Base-by-base conservation (phyloP, 352 stramenopile genomes). In the Globisporangium perplexum region DNA sequence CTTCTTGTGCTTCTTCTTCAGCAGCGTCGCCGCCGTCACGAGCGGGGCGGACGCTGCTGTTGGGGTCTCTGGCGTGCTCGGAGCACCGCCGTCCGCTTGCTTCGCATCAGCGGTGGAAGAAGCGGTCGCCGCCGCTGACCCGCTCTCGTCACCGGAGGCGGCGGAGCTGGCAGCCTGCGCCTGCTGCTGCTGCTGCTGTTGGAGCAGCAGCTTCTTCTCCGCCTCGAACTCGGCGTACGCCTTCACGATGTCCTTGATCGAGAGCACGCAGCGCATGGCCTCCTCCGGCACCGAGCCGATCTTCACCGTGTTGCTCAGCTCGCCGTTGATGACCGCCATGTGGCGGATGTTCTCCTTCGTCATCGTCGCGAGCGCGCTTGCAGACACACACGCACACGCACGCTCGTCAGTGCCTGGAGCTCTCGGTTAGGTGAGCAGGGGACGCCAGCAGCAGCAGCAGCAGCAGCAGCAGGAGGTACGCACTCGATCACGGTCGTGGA, bases 271-370 rank as follows among this genome's bases (percentile, higher is more conserved):
- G 8, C 83, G 77, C 83, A 93, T 93, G 39, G 84, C 79, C 47
- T 93, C 83, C 50, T 88, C 77, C 3, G 82, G 83, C 15, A 93
- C 83, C 0, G 71, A 86, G 17, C 79, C 78, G 53, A 82, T 79
- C 68, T 86, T 89, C 11, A 85, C 74, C 3, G 76, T 73, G 41
- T 78, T 83, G 50, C 66, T 79, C 46, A 88, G 77, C 50, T 93
- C 81, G 11, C 74, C 77, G 47, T 85, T 86, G 42, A 93, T 86
- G 41, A 93, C 83, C 0, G 81, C 83, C 57, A 93, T 71, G 59
- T 93, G 83, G 15, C 83, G 76, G 50, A 91, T 86, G 47, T 93
- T 88, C 38, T 93, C 83, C 53, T 91, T 89, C n/a, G 78, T 86
- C 83, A 93, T 91, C 7, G 83, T 93, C 36, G 83, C 80, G 18